These are phyloP conservation scores for Saturnispora sanitii DNA, from an alignment of 805 yeast genomes.

Conservation along the genomic window DNA sequence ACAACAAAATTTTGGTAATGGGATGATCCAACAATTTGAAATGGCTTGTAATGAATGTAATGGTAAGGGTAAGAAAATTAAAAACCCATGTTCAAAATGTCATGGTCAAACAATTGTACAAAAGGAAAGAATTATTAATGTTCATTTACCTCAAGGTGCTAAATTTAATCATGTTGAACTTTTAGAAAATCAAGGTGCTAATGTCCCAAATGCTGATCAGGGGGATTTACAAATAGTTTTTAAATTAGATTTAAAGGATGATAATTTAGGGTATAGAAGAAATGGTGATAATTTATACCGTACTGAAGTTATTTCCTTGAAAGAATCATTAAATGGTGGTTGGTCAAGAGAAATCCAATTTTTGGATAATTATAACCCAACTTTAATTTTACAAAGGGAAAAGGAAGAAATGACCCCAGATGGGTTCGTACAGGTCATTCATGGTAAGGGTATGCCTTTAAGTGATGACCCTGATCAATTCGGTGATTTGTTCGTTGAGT, in stretches of 20 bases:
- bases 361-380: constrained; percentile 49
- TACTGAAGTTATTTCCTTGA: constrained; percentile 62
- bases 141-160: constrained; percentile 64
- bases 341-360: constrained; percentile 66
- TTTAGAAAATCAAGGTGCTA: constrained; percentile 72
- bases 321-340: constrained; percentile 69
- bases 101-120: constrained; percentile 57
- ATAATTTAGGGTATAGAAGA: constrained; percentile 79
- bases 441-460: constrained; percentile 82
- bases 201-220: constrained; percentile 68
- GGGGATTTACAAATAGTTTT: constrained; percentile 69
- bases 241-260: constrained; percentile 40
- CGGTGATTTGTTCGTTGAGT: constrained; percentile 46
- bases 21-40: constrained; percentile 81
- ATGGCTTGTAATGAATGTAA: constrained; percentile 68
- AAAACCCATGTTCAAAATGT: constrained; percentile 59
- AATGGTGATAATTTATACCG: constrained; percentile 66
- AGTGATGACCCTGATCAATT: constrained; percentile 38
- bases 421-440: constrained; percentile 64
- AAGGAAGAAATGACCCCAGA: constrained; percentile 43
- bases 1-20: constrained; percentile 74
- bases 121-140: constrained; percentile 44
- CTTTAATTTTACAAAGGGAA: constrained; percentile 37
- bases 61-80: constrained; percentile 65
- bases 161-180: constrained; percentile 48